A percentile compares a stretch with the other conserved stretches of the same genome.
phyloP scores from a whole-genome alignment of 169 alveolate genomes.

The Cryptosporidium baileyi region DNA sequence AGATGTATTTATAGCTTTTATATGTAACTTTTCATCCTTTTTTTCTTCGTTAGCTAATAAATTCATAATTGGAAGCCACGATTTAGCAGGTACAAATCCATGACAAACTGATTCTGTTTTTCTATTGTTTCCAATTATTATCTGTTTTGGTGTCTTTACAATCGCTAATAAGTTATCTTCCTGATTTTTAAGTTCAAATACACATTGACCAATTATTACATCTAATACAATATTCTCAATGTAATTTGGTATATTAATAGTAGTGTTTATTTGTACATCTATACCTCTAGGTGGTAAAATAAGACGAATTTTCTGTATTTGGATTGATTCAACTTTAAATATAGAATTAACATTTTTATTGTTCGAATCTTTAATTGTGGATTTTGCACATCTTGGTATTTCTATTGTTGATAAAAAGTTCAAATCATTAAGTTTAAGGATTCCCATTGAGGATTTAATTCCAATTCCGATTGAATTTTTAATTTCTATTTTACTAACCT shows the following conservation, averaged over 20 bases:
- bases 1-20: conserved; percentile 59
- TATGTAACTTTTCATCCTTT: conserved; percentile 7
- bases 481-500: neutral
- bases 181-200: conserved; percentile 38
- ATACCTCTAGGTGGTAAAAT: conserved; percentile 67
- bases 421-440: neutral
- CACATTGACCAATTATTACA: conserved; percentile 55
- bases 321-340: conserved; percentile 58
- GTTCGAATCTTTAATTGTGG: neutral
- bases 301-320: conserved; percentile 39
- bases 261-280: conserved; percentile 34
- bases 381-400: conserved; percentile 23
- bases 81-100: conserved; percentile 68
- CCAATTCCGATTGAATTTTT: conserved; percentile 10
- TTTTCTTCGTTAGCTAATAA: conserved; percentile 36
- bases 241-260: conserved; percentile 35
- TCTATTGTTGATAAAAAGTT: neutral
- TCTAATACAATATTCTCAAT: conserved; percentile 20
- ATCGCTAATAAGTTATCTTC: conserved; percentile 43
- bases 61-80: conserved; percentile 70
- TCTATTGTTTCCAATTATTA: conserved; percentile 61
- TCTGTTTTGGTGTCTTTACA: conserved; percentile 41
- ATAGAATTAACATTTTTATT: conserved; percentile 5
- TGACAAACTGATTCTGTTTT: conserved; percentile 43
- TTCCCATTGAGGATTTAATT: conserved; percentile 36